A percentile compares a stretch with the other conserved stretches of the same genome.
phyloP scores from a whole-genome alignment of 1,139 yeast species.

The Pichia sp. region DNA sequence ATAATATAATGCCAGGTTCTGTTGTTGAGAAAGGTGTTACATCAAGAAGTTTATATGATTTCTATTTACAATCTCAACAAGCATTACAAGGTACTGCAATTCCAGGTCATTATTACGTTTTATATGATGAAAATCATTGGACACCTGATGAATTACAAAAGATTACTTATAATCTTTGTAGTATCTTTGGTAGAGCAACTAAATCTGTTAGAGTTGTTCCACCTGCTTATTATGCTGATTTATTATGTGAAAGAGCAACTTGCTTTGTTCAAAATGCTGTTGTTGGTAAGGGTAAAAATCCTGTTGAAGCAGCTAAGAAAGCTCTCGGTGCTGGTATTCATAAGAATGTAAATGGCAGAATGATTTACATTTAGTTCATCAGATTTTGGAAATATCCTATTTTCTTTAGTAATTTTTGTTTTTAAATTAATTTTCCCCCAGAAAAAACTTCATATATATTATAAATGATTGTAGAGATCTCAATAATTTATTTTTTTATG shows the following conservation, averaged over 20 bases:
- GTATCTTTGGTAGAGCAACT: conserved; percentile 27
- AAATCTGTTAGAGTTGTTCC: conserved; percentile 29
- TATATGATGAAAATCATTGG: conserved; percentile 27
- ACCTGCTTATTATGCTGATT: conserved; percentile 26
- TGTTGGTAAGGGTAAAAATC: conserved; percentile 8
- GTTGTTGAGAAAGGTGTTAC: conserved; percentile 27
- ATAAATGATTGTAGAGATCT: too few species aligned
- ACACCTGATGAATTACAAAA: conserved; percentile 25
- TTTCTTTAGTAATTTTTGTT: not conserved
- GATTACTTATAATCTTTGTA: conserved; percentile 26
- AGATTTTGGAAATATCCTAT: not conserved
- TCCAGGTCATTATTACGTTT: conserved; percentile 29
- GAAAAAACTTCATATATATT: too few species aligned
- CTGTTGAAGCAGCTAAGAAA: conserved; percentile 17
- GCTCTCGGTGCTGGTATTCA: conserved; percentile 21
- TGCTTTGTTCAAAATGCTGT: conserved; percentile 18
- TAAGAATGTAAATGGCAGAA: conserved; percentile 19
- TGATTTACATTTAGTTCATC: conserved; percentile 20
- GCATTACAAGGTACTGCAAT: conserved; percentile 30
- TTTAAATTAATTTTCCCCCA: not conserved
- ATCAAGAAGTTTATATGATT: conserved; percentile 27
- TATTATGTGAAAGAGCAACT: conserved; percentile 28
- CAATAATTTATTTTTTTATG: not conserved
- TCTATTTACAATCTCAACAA: conserved; percentile 28
- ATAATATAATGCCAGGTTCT: conserved; percentile 26